phyloP scores from a whole-genome alignment of 2,329 filamentous ascomycete species.

The Aspergillus neoniger region DNA sequence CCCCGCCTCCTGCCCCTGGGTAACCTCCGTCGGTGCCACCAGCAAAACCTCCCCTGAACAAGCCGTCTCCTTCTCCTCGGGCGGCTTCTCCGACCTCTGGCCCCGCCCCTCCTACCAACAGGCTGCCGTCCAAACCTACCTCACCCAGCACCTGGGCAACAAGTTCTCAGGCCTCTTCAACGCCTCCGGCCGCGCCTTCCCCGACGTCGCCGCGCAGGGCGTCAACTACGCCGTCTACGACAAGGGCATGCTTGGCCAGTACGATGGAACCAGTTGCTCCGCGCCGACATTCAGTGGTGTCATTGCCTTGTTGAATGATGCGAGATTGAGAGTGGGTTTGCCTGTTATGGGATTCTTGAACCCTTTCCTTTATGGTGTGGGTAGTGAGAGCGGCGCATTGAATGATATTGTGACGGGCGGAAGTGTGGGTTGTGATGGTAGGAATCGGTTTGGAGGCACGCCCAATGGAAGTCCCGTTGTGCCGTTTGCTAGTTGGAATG shows the following conservation, averaged over 20 bases:
- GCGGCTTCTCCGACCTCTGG: slow-evolving; percentile 46
- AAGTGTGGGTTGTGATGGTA: slow-evolving; percentile 50
- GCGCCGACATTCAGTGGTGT: slow-evolving; percentile 61
- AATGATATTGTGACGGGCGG: slow-evolving; percentile 53
- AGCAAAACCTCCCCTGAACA: slow-evolving; percentile 39
- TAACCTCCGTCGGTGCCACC: slow-evolving; percentile 48
- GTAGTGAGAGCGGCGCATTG: slow-evolving; percentile 36
- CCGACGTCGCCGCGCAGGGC: slow-evolving; percentile 45
- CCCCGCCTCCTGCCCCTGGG: slow-evolving; percentile 42
- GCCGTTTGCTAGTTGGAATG: slow-evolving; percentile 53
- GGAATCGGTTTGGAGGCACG: slow-evolving; percentile 44
- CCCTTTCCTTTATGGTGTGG: slow-evolving; percentile 58
- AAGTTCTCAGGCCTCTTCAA: slow-evolving; percentile 36
- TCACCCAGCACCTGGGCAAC: slow-evolving; percentile 27
- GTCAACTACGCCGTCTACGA: slow-evolving; percentile 35
- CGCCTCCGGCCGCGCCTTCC: slow-evolving; percentile 40
- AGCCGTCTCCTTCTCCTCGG: slow-evolving; percentile 44
- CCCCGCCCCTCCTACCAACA: slow-evolving; percentile 37
- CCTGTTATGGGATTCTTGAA: slow-evolving; percentile 60
- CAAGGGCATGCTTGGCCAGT: slow-evolving; percentile 27
- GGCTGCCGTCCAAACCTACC: slow-evolving; percentile 39
- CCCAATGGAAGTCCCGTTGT: slow-evolving; percentile 43
- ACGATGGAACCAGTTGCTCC: slow-evolving; percentile 52
- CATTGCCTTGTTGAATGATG: slow-evolving; percentile 65
- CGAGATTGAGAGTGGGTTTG: slow-evolving; percentile 53